Percentiles rank a stretch among this genome's conserved stretches.
phyloP scores from a whole-genome alignment of 495 filamentous ascomycete species.

The Daldinia childiae region DNA sequence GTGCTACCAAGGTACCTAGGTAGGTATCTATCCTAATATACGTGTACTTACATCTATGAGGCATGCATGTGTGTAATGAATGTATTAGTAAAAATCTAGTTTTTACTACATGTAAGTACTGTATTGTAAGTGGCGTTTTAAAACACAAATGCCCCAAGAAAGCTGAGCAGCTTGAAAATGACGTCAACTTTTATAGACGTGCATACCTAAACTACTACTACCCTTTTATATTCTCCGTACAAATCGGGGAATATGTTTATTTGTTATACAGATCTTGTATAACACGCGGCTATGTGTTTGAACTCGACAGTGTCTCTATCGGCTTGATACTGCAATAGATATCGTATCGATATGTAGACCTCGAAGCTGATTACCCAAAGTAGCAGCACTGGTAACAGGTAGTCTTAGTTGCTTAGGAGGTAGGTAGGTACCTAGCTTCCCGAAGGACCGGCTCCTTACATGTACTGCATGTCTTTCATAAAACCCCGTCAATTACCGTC shows the following conservation, averaged over 20 bases:
- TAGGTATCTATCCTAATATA: neutral
- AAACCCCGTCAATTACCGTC: conserved; percentile 17
- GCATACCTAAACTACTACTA: neutral
- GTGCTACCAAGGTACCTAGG: too few relatives aligned
- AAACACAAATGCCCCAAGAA: neutral
- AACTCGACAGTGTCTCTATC: neutral
- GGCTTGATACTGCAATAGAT: neutral
- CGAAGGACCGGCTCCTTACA: conserved; percentile 30
- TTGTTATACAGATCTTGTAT: neutral
- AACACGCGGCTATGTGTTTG: neutral
- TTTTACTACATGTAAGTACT: neutral
- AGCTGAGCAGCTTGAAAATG: neutral
- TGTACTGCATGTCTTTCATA: conserved; percentile 21
- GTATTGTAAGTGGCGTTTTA: neutral
- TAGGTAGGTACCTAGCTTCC: conserved; percentile 6
- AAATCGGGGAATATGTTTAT: neutral
- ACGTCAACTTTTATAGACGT: neutral
- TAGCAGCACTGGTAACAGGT: neutral
- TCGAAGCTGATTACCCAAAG: neutral
- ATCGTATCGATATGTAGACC: neutral
- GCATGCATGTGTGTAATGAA: too few relatives aligned
- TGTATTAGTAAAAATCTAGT: neutral
- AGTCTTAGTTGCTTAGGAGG: conserved; percentile 4
- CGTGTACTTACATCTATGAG: neutral
- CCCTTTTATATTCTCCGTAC: neutral